Base-by-base conservation (phyloP, 257 asterid genomes). In the Solanum peruvianum region DNA sequence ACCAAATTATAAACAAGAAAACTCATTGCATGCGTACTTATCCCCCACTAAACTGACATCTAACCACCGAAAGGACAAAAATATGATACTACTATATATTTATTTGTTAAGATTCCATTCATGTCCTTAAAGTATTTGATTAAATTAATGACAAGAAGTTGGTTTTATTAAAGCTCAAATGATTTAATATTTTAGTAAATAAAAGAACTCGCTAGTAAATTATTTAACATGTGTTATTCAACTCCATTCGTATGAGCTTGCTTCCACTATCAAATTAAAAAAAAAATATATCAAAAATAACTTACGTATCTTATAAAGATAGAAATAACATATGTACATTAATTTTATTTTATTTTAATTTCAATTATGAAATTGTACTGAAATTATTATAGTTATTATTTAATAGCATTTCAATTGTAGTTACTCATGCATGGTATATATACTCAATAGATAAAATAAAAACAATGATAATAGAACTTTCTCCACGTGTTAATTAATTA, bases 271-370 rank as follows among this genome's bases (percentile, higher is more conserved):
- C 23, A 31, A 31, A 31, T 3, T 31, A 3, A 31, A 2, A 3
- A 3, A 31, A 3, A 2, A 29, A 29, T 1, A 29, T 29, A 62
- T 62, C 3, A 0, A n/a, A n/a, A 10, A 62, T 5, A 23, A 23
- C 1, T 0, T 4, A 0, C 10, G 2, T 62, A 6, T 11, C 15
- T 62, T 8, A 23, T 23, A 62, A 23, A 62, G 7, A 1, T n/a
- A 23, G 15, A 62, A 2, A 23, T 62, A 62, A 10, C 3, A 11
- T 4, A 4, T 62, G 12, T n/a, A 62, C 0, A 62, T 52, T 1
- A 0, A 52, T 62, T 7, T 62, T 60, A 21, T 4, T 11, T 64
- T n/a, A n/a, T 11, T 64, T 8, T n/a, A 5, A 11, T 4, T 9
- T 12, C 4, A 64, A 12, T 64, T 64, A 64, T n/a, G 7, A 64